Conservation (phyloP, 1,284 basidiomycete genomes). For the Pterulicium gracile region DNA sequence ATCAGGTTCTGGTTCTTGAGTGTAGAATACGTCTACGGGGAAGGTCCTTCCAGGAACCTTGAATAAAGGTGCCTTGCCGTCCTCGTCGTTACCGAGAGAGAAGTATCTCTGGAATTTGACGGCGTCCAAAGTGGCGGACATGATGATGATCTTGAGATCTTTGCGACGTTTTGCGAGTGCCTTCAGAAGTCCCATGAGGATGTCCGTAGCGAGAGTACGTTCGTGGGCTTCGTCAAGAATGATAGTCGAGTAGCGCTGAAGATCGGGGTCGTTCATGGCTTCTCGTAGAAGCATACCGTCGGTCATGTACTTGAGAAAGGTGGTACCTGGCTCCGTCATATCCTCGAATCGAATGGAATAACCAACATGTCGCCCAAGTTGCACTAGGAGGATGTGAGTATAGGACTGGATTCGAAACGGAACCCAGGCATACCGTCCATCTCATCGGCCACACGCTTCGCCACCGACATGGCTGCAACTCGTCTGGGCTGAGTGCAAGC, state of each 20-base stretch:
- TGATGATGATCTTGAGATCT: slow-evolving; percentile 96
- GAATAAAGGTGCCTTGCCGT: slow-evolving; percentile 71
- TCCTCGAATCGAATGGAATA: slow-evolving; percentile 99
- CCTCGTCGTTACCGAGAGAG: slow-evolving; percentile 33
- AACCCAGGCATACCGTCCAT: slow-evolving; percentile 75
- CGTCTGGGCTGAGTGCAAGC: slow-evolving; percentile 96
- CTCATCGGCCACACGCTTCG: slow-evolving; percentile 97
- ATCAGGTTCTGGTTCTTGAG: slow-evolving; percentile 91
- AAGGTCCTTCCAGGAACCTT: slow-evolving; percentile 96
- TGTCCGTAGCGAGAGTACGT: slow-evolving; percentile 95
- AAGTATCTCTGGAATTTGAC: slow-evolving; percentile 98
- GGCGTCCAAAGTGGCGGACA: slow-evolving; percentile 97
- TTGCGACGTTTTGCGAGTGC: slow-evolving; percentile 68
- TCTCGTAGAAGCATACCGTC: slow-evolving; percentile 97
- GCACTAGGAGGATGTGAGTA: slow-evolving; percentile 44
- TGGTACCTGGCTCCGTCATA: slow-evolving; percentile 85
- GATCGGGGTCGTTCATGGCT: slow-evolving; percentile 92
- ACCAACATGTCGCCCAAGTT: slow-evolving; percentile 89
- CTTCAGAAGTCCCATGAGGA: slow-evolving; percentile 90
- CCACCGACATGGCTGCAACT: slow-evolving; percentile 97
- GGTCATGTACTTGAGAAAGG: slow-evolving; percentile 98
- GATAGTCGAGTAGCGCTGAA: slow-evolving; percentile 90
- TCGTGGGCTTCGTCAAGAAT: slow-evolving; percentile 99
- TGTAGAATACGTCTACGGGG: slow-evolving; percentile 95
- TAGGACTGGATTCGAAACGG: background rate